A percentile compares a stretch with the other conserved stretches of the same genome.
These are phyloP conservation scores for Inosperma sp. DNA, from an alignment of 768 basidiomycete genomes.

Conservation along the genomic window DNA sequence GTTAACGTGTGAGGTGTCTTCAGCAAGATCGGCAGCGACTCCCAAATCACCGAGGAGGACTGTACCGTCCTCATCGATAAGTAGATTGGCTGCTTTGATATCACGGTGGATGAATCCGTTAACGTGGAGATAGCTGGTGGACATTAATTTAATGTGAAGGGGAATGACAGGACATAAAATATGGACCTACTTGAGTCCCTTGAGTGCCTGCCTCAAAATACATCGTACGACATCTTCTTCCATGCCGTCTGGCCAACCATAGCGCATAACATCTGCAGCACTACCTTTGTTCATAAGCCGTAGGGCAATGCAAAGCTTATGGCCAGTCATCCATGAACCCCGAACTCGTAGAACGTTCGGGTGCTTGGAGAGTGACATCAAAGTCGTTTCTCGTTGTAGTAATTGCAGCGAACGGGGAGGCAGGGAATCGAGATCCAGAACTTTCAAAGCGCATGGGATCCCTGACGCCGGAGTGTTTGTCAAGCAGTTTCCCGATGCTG, in stretches of 20 bases:
- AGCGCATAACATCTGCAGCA: constrained; percentile 78
- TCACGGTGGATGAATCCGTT: constrained; percentile 94
- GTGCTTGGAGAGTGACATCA: constrained; percentile 90
- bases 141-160: neutral
- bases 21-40: constrained; percentile 79
- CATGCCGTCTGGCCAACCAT: constrained; percentile 85
- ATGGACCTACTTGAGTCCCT: constrained; percentile 73
- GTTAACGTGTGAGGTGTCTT: constrained; percentile 45
- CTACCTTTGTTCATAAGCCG: constrained; percentile 89
- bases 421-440: constrained; percentile 80
- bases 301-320: constrained; percentile 80
- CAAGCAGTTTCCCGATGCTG: constrained; percentile 6
- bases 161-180: neutral
- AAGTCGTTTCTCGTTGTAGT: constrained; percentile 78
- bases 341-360: constrained; percentile 91
- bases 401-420: constrained; percentile 66
- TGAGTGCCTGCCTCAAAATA: constrained; percentile 77
- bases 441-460: constrained; percentile 78
- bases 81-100: constrained; percentile 89
- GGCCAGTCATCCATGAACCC: constrained; percentile 82
- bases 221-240: constrained; percentile 86
- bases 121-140: constrained; percentile 70
- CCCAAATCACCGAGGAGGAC: constrained; percentile 91
- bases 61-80: constrained; percentile 86
- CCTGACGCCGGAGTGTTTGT: constrained; percentile 26